Evolutionary conservation across 1,284 basidiomycete genomes (phyloP).

Genomic region (Melampsora larici-populina): DNA sequence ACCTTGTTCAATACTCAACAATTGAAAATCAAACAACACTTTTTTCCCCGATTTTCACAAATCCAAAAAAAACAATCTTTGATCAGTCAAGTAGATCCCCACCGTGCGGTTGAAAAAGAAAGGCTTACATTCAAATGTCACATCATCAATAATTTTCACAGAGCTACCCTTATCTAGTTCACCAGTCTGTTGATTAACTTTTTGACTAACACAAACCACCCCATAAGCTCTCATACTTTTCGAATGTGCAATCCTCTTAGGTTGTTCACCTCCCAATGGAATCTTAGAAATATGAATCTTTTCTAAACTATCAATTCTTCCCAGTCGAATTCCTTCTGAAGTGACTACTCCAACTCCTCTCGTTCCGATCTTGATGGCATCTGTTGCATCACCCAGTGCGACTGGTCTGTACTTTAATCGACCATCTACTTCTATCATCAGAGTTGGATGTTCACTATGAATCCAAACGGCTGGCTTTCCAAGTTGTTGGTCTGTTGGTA

Average conservation of each 20-base stretch:
- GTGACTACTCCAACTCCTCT: background rate
- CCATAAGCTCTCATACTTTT: slow-evolving; percentile 10
- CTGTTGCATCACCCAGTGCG: background rate
- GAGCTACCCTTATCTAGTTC: slow-evolving; percentile 7
- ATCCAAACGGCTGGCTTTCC: slow-evolving; percentile 1
- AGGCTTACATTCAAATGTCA: slow-evolving; percentile 31
- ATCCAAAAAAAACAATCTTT: background rate
- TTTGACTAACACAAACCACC: slow-evolving; percentile 22
- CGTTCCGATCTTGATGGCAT: background rate
- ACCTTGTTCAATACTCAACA: slow-evolving; percentile 25
- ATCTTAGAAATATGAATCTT: slow-evolving; percentile 22
- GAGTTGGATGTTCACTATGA: slow-evolving; percentile 9
- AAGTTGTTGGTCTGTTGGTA: background rate
- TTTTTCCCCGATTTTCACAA: background rate
- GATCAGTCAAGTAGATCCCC: background rate
- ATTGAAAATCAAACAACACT: slow-evolving; percentile 18
- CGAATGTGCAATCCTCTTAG: slow-evolving; percentile 26
- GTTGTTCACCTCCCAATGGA: slow-evolving; percentile 29
- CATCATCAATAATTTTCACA: slow-evolving; percentile 32
- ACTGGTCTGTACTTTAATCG: slow-evolving; percentile 15
- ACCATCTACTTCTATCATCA: slow-evolving; percentile 1
- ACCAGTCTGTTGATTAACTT: slow-evolving; percentile 21
- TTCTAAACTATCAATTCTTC: background rate
- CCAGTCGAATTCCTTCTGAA: slow-evolving; percentile 10
- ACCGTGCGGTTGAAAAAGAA: background rate